A percentile compares a stretch with the other conserved stretches of the same genome.
phyloP scores from a whole-genome alignment of 1,284 basidiomycete genomes.

The Mycena citricolor region DNA sequence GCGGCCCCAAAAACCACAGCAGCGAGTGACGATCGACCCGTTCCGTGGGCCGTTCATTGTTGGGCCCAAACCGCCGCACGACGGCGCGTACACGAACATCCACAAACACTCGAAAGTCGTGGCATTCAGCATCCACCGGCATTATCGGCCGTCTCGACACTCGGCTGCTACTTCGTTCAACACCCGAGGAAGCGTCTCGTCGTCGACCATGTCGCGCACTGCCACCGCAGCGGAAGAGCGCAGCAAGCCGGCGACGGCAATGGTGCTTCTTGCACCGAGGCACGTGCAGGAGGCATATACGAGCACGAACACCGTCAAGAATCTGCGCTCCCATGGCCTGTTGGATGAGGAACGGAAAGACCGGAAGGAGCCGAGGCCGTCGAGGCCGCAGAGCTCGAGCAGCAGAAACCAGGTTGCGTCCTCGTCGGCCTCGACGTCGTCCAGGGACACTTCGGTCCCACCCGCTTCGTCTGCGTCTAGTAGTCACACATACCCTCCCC shows the following conservation, averaged over 20 bases:
- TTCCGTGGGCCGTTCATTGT: constrained; percentile 48
- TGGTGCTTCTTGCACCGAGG: constrained; percentile 67
- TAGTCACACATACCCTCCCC: constrained; percentile 10
- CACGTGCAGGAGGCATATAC: constrained; percentile 76
- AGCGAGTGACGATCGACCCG: constrained; percentile 63
- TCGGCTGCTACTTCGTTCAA: too few species aligned
- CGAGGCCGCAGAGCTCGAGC: constrained; percentile 24
- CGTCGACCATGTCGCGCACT: too few species aligned
- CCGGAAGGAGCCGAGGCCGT: constrained; percentile 2
- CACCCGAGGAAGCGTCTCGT: constrained; percentile 7
- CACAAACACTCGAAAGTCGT: constrained; percentile 76
- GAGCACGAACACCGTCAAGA: constrained; percentile 71
- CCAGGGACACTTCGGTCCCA: not conserved
- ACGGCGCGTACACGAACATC: constrained; percentile 64
- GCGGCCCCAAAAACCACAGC: constrained; percentile 57
- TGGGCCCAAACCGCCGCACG: constrained; percentile 35
- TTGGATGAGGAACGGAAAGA: constrained; percentile 43
- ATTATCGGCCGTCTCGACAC: constrained; percentile 45
- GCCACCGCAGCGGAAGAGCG: constrained; percentile 18
- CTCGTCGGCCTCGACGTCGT: too few species aligned
- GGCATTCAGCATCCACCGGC: constrained; percentile 74
- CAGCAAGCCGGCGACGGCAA: constrained; percentile 25
- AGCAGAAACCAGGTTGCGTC: too few species aligned
- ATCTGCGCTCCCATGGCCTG: constrained; percentile 65
- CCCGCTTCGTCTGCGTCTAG: not conserved